A percentile compares a stretch with the other conserved stretches of the same genome.
These are phyloP conservation scores for Mycena metata DNA, from an alignment of 768 basidiomycete genomes.

Conservation along the genomic window DNA sequence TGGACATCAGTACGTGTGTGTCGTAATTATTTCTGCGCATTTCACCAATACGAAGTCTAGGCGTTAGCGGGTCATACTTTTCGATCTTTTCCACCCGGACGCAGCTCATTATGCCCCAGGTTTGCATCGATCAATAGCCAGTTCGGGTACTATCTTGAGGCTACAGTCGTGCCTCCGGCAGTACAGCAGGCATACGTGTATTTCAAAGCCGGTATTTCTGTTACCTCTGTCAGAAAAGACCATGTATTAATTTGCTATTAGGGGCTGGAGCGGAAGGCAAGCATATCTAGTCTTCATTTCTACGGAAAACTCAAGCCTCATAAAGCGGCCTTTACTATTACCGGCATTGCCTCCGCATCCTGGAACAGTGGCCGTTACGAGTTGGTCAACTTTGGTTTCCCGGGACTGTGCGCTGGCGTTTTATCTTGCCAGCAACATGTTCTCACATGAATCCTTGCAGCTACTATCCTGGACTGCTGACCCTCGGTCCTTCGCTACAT, in stretches of 20 bases:
- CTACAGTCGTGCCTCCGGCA: constrained; percentile 40
- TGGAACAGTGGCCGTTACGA: constrained; percentile 18
- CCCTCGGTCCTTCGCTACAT: constrained; percentile 39
- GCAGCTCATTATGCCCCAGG: constrained; percentile 28
- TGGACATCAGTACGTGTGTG: constrained; percentile 32
- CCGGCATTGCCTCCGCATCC: constrained; percentile 33
- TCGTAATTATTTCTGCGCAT: too few species aligned
- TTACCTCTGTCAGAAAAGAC: neutral
- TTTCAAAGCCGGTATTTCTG: constrained; percentile 36
- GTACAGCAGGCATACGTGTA: constrained; percentile 39
- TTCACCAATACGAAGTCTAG: too few species aligned
- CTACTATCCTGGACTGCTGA: constrained; percentile 37
- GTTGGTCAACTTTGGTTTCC: constrained; percentile 40
- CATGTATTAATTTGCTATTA: neutral
- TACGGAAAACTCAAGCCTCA: too few species aligned
- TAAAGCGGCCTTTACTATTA: constrained; percentile 39
- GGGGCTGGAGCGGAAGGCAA: constrained; percentile 14
- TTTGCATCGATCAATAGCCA: constrained; percentile 29
- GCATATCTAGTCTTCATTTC: too few species aligned
- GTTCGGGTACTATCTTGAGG: constrained; percentile 44
- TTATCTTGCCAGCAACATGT: neutral
- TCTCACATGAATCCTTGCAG: neutral
- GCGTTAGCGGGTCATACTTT: too few species aligned
- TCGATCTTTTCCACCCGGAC: too few species aligned
- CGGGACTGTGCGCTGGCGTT: constrained; percentile 31